These are phyloP conservation scores for Leccinum incarnatum DNA, from an alignment of 768 basidiomycete species.

Conservation along the genomic window DNA sequence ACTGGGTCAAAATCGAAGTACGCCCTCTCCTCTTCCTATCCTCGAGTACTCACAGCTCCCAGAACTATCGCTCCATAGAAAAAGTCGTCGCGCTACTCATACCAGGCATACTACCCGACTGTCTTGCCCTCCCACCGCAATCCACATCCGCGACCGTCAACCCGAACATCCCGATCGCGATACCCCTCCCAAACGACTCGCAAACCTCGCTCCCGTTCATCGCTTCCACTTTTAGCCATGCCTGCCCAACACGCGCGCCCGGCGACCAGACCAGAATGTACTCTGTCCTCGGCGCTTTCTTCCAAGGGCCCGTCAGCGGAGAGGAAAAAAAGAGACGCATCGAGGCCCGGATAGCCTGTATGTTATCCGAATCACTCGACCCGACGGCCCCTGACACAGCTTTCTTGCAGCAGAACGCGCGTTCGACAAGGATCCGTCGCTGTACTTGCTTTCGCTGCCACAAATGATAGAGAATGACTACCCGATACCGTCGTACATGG, in stretches of 20 bases:
- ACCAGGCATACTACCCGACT: slow-evolving; percentile 79
- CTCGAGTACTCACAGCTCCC: slow-evolving; percentile 3
- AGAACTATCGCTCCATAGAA: slow-evolving; percentile 74
- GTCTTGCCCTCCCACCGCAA: slow-evolving; percentile 68
- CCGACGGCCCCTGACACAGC: slow-evolving; percentile 5
- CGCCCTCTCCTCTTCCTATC: slow-evolving; percentile 12
- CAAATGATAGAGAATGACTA: slow-evolving; percentile 97
- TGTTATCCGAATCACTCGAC: background rate
- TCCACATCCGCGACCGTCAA: slow-evolving; percentile 66
- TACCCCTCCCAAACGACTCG: slow-evolving; percentile 36
- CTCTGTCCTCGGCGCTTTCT: slow-evolving; percentile 78
- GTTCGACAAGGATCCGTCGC: slow-evolving; percentile 60
- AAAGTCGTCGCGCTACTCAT: slow-evolving; percentile 79
- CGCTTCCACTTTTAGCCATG: slow-evolving; percentile 83
- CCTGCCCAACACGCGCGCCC: slow-evolving; percentile 89
- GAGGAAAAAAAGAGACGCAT: slow-evolving; percentile 75
- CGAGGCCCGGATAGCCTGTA: slow-evolving; percentile 41
- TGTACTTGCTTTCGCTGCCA: slow-evolving; percentile 72
- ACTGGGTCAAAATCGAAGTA: slow-evolving; percentile 86
- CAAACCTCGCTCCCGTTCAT: slow-evolving; percentile 58
- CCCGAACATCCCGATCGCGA: slow-evolving; percentile 52
- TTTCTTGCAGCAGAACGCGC: slow-evolving; percentile 50
- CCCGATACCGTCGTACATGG: slow-evolving; percentile 81
- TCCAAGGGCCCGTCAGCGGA: slow-evolving; percentile 74
- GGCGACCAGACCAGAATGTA: slow-evolving; percentile 86